Evolutionary conservation across 257 asterid species (phyloP), one percentile per base, ranked within the genome.

Genomic region (Ocimum tenuiflorum): DNA sequence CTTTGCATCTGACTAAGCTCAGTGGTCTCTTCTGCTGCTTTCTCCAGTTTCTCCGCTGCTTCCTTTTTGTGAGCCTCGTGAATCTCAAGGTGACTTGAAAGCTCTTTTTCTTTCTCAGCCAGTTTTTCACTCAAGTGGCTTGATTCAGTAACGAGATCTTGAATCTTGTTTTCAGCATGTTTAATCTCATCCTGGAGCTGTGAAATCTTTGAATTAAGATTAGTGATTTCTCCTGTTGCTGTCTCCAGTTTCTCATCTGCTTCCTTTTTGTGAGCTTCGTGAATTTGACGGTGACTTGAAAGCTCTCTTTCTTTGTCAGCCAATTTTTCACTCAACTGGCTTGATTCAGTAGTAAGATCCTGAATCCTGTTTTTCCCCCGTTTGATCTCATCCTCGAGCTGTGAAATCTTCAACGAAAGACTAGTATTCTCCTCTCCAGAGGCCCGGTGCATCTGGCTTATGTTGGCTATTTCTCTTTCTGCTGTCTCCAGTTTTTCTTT

Each of bases 331-430:
- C 61, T 79, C 60, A 81, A 70, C 59, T 70, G 78, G 65, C 60
- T 73, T 22, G 87, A 70, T 70, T 81, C 85, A 3, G 76, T 49
- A 4, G 38, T 63, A 72, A 74, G 83, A 59, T 60, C 78, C 41
- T 79, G 78, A 60, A 74, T 74, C 67, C 80, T 80, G 47, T 36
- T 68, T 51, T 82, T 81, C n/a, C 79, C 78, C 42, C 73, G 74
- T 38, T 58, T 73, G 11, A 75, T 22, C 50, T 73, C 73, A 51
- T 78, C 82, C 54, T 63, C 82, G 45, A 80, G 74, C 68, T 80
- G 71, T 19, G 68, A 72, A 58, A 77, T 64, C 65, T 64, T 69
- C 7, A 15, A 52, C 29, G 67, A 64, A 13, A 77, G 74, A 22
- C 23, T 46, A 7, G 41, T 73, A 46, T 78, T 83, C 68, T 75